Base-by-base conservation (phyloP, 352 stramenopile genomes). In the Poterioochromonas sp. region DNA sequence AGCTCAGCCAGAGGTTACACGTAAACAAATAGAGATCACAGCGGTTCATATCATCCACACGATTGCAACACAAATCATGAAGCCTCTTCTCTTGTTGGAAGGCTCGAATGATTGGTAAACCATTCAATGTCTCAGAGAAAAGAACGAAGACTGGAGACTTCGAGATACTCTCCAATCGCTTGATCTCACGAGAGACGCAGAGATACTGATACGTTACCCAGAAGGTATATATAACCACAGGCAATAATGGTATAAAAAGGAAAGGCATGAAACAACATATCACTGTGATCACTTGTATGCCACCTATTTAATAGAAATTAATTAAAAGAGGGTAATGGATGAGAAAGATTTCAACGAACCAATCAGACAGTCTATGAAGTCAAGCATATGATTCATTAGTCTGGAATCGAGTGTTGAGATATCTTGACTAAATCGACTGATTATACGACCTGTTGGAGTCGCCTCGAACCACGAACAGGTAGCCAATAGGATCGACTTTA, bases 101-200 rank as follows among this genome's bases (percentile, higher is more conserved):
- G 0, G 88, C 92, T 74, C 92, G 87, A 0, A 97, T 93, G 60
- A 89, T 97, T 0, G 87, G 85, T 26, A 98, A 86, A 29, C 91
- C 93, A 63, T 86, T 89, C 18, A 99, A 84, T 34, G 89, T 89
- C 79, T 96, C 89, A 70, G 80, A 86, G 32, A 95, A 84, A 82
- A 91, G 87, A 12, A 87, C 85, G 83, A 90, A 95, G n/a, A 96
- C 89, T 20, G 91, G 91, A 35, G 85, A 91, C 43, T 88, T 83
- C 26, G 83, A 88, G 29, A 98, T 89, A 5, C 91, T 95, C 80
- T 99, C 95, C 40, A 98, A 86, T 62, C 95, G 88, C 85, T 98
- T 96, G 1, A 98, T 83, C 44, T 77, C 74, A 22, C 60, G 69
- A 32, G 37, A 58, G n/a, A 43, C 2, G 34, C 8, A 5, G 11